phyloP scores from a whole-genome alignment of 768 basidiomycete genomes.

The Neoboletus magnificus region DNA sequence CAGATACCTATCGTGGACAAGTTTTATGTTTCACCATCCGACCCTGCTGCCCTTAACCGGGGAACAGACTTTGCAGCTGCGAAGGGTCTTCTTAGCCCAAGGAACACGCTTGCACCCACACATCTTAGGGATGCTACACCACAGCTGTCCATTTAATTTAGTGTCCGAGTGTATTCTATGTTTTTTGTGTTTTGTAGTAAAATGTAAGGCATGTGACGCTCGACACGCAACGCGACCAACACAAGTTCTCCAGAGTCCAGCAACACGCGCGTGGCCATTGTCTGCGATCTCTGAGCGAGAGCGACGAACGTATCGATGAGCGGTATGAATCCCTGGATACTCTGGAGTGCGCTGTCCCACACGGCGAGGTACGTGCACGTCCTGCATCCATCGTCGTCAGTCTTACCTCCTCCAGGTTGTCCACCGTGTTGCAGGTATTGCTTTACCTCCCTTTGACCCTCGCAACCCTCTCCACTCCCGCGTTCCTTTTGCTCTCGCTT shows the following conservation, averaged over 20 bases:
- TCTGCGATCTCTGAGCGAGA: neutral
- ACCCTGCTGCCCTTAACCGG: conserved; percentile 65
- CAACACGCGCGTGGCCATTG: neutral
- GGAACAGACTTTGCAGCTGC: conserved; percentile 81
- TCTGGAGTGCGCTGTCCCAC: conserved; percentile 64
- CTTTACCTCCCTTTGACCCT: conserved; percentile 82
- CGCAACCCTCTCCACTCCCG: conserved; percentile 74
- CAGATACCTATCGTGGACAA: conserved; percentile 95
- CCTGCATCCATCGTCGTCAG: neutral
- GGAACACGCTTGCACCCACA: conserved; percentile 33
- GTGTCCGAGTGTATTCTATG: neutral
- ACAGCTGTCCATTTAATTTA: conserved; percentile 19
- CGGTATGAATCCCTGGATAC: conserved; percentile 53
- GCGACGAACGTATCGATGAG: neutral
- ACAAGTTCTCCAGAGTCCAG: neutral
- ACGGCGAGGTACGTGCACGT: conserved; percentile 51
- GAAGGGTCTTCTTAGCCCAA: conserved; percentile 77
- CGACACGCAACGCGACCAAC: neutral
- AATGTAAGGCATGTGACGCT: conserved; percentile 4
- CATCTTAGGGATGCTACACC: conserved; percentile 21
- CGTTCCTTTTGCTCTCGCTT: conserved; percentile 79
- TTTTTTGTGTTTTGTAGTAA: neutral
- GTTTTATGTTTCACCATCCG: conserved; percentile 85
- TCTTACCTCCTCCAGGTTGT: conserved; percentile 45
- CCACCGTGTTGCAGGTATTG: conserved; percentile 76